These are phyloP conservation scores for Asparagopsis taxiformis DNA, from an alignment of 31 red algal species.

Conservation along the genomic window DNA sequence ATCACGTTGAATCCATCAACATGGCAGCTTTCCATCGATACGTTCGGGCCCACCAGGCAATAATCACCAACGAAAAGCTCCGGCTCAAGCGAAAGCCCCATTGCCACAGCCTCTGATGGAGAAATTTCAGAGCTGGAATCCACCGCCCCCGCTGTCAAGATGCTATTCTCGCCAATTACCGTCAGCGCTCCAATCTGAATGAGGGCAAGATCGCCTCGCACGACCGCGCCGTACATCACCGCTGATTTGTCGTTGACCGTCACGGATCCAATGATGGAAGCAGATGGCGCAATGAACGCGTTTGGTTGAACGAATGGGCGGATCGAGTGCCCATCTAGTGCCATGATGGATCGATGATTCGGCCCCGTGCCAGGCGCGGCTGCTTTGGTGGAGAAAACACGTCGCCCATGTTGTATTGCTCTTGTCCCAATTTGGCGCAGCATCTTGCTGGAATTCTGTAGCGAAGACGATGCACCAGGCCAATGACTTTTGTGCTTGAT, in stretches of 20 bases:
- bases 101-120: constrained; percentile 44
- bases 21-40: constrained; percentile 21
- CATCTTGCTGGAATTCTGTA: not conserved
- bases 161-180: constrained; percentile 69
- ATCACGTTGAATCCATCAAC: constrained; percentile 33
- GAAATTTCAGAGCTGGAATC: constrained; percentile 26
- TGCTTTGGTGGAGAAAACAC: not conserved
- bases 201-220: constrained; percentile 75
- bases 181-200: constrained; percentile 64
- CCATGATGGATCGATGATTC: constrained; percentile 71
- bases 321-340: constrained; percentile 73
- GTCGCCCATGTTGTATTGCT: constrained; percentile 7
- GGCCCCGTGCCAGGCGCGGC: constrained; percentile 52
- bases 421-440: not conserved
- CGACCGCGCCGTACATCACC: constrained; percentile 71
- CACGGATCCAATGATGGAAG: constrained; percentile 77
- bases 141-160: constrained; percentile 51
- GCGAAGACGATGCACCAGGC: too few species aligned
- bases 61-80: constrained; percentile 56
- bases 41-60: constrained; percentile 39
- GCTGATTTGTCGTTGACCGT: constrained; percentile 56
- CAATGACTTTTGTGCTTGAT: too few species aligned
- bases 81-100: constrained; percentile 38
- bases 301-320: constrained; percentile 79
- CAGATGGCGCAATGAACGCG: constrained; percentile 74